Base-by-base conservation (phyloP, 1,284 basidiomycete genomes). In the Cutaneotrichosporon cutaneum region DNA sequence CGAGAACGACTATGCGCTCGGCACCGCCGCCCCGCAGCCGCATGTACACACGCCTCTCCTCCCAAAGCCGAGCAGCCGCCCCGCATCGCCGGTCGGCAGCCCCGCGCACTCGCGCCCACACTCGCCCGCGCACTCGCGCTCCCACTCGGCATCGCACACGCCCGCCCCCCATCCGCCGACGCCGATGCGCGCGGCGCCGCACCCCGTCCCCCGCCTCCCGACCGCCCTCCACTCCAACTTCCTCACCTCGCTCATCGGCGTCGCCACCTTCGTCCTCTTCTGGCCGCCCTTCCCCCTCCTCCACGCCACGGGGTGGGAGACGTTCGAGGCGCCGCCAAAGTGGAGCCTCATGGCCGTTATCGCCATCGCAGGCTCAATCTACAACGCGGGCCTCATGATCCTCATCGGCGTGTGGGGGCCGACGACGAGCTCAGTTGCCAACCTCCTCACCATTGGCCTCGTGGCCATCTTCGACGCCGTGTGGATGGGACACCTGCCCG, bases 321-420 rank as follows among this genome's bases (percentile, higher is more conserved):
- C 39, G 6, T 78, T 77, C 45, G 59, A 60, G 22, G 67, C 63
- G 63, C 76, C 77, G 7, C 48, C 56, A 7, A 36, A 72, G 13
- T 75, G 71, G 72, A 56, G 48, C 9, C 61, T 66, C 18, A 62
- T 80, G 26, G 62, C 52, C 0, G 61, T 74, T 18, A 71, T 77
- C 4, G 71, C 72, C 4, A 67, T 67, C 54, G 68, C 70, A 30
- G 79, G 79, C 4, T 68, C 77, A 0, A 54, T 74, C 4, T 80
- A 80, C 56, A 80, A 80, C 62, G 77, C 77, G 1, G 79, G 79
- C 10, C 65, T 80, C 52, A 80, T 80, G 79, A 71, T 75, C 44
- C 72, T 80, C 30, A 80, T 80, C 48, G 79, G 79, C 0, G 64
- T 79, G 22, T 77, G 77, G 72, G 79, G 79, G 2, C 79, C 79